Evolutionary conservation across 1,139 yeast species (phyloP).

Genomic region (Pneumocystis wakefieldiae): DNA sequence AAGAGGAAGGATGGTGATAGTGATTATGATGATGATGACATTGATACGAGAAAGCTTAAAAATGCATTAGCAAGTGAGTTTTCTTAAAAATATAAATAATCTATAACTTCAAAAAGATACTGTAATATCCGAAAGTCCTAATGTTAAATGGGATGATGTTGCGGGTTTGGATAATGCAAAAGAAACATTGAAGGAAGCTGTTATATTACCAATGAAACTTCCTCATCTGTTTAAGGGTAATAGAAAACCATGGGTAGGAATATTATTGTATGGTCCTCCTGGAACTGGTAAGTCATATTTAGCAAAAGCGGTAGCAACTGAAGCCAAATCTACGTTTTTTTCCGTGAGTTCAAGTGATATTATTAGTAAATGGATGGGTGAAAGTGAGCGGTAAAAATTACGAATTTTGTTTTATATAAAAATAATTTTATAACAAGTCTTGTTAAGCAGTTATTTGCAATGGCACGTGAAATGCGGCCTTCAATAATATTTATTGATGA

Average conservation of each 20-base stretch:
- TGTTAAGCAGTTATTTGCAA: constrained; percentile 80
- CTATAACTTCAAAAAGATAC: constrained; percentile 33
- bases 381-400: constrained; percentile 29
- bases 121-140: constrained; percentile 79
- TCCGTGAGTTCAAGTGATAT: constrained; percentile 88
- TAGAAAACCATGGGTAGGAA: constrained; percentile 86
- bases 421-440: constrained; percentile 35
- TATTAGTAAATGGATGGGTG: constrained; percentile 99
- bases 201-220: constrained; percentile 81
- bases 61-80: constrained; percentile 58
- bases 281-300: constrained; percentile 96
- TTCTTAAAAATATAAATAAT: neutral
- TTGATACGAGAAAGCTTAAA: constrained; percentile 73
- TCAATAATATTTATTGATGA: constrained; percentile 93
- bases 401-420: neutral
- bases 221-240: constrained; percentile 92
- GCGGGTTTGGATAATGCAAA: constrained; percentile 94
- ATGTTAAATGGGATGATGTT: constrained; percentile 87
- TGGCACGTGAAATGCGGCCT: constrained; percentile 95
- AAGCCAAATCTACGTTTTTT: constrained; percentile 90
- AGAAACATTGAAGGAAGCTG: constrained; percentile 94
- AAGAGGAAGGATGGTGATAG: constrained; percentile 25
- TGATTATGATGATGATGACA: constrained; percentile 37
- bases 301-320: constrained; percentile 98
- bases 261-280: constrained; percentile 89